Evolutionary conservation across 2,329 filamentous ascomycete genomes (phyloP), one percentile per base, ranked within the genome.

Genomic region (Hymenoscyphus linearis): DNA sequence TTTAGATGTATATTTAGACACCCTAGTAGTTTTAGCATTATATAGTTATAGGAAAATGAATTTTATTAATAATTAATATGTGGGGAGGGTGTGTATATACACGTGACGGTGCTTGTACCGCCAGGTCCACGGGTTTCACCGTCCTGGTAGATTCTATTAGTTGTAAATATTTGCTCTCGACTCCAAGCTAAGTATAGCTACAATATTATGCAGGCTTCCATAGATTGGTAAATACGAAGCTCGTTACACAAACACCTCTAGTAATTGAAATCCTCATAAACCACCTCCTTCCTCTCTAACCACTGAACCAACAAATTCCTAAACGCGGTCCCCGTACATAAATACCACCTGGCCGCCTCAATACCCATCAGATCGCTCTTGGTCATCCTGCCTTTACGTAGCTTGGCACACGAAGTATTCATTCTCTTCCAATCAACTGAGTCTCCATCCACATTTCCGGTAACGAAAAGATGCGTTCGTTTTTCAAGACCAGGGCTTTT

Each of bases 381-480:
- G 10, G 64, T 60, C 31, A 87, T 71, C 56, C 84, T 76, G 36
- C 83, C 74, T 59, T 63, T 71, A 52, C 78, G 64, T 2, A 83
- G 64, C 2, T 1, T 73, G 74, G 35, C 73, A 69, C 60, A 64
- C 40, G 62, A 67, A 12, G 44, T 52, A 58, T 71, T 69, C 44
- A 69, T 64, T 50, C 67, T 72, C 60, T 70, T 71, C 63, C 66
- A 69, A 56, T 67, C 67, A 1, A 66, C 64, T 14, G 66, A 66
- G 0, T 72, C 73, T 12, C 59, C 74, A 31, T 58, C 59, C 53
- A 58, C 56, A 31, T 59, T 64, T 0, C 84, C 80, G 0, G 90
- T 92, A 5, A 93, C 73, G 66, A 89, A 95, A 0, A 95, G 65
- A 14, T 66, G 80, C 27, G 86, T 82, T 16, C 77, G 77, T 0